Percentiles rank a stretch among this genome's conserved stretches.
These are phyloP conservation scores for Bacidia rubella DNA, from an alignment of 495 filamentous ascomycete genomes.

Conservation along the genomic window DNA sequence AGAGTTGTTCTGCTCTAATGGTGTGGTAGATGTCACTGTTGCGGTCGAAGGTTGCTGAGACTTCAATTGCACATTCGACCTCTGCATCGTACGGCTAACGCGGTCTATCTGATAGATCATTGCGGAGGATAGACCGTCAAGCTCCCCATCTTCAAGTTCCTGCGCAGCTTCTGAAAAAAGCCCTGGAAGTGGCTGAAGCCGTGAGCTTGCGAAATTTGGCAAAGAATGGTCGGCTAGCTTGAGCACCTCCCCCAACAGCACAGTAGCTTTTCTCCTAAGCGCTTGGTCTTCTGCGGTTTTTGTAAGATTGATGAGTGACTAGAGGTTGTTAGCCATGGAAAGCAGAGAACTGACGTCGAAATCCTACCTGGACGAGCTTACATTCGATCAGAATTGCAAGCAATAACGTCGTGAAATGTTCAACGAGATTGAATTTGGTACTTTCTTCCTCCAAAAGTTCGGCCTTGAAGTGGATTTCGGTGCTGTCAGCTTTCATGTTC, in stretches of 20 bases:
- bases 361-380: conserved; percentile 55
- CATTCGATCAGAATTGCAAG: conserved; percentile 75
- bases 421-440: conserved; percentile 67
- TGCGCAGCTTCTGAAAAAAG: conserved; percentile 62
- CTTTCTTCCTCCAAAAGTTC: conserved; percentile 52
- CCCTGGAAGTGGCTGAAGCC: conserved; percentile 72
- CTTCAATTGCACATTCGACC: conserved; percentile 42
- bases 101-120: conserved; percentile 97
- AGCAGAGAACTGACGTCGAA: not conserved
- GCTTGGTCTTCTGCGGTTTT: conserved; percentile 61
- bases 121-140: conserved; percentile 65
- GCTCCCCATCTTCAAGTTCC: conserved; percentile 42
- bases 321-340: conserved; percentile 14
- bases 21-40: conserved; percentile 1
- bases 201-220: conserved; percentile 61
- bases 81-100: conserved; percentile 83
- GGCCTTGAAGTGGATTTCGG: conserved; percentile 27
- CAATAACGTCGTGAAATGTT: conserved; percentile 86
- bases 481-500: conserved; percentile 59
- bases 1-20: conserved; percentile 4
- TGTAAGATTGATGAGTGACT: conserved; percentile 50
- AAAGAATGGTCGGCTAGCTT: conserved; percentile 77
- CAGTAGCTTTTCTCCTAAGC: conserved; percentile 73
- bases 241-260: conserved; percentile 79
- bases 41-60: conserved; percentile 23